A percentile compares a stretch with the other conserved stretches of the same genome.
Evolutionary conservation across 495 filamentous ascomycete genomes (phyloP).

Genomic region (Schizothecium vesticola): DNA sequence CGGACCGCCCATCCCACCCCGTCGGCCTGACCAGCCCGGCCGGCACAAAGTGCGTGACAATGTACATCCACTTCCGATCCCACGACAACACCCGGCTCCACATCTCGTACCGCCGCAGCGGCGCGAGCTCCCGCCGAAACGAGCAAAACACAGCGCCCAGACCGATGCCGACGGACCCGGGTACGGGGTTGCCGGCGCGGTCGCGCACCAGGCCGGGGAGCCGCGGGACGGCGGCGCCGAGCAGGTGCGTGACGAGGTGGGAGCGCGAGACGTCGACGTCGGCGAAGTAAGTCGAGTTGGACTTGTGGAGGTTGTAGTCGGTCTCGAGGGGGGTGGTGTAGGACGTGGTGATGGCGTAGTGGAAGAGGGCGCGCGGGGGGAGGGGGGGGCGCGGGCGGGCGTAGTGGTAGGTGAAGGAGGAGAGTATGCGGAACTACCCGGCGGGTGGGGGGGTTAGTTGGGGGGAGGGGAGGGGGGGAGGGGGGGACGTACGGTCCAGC

Average conservation of each 20-base stretch:
- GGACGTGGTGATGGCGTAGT: slow-evolving; percentile 55
- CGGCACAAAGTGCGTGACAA: slow-evolving; percentile 51
- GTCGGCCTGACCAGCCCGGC: slow-evolving; percentile 51
- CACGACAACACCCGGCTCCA: slow-evolving; percentile 64
- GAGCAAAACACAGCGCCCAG: slow-evolving; percentile 62
- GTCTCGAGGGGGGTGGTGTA: slow-evolving; percentile 60
- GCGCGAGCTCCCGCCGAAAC: slow-evolving; percentile 66
- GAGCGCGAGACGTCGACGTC: slow-evolving; percentile 71
- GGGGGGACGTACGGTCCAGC: slow-evolving; percentile 61
- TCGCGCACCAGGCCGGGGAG: slow-evolving; percentile 38
- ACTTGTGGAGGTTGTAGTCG: slow-evolving; percentile 84
- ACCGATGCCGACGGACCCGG: slow-evolving; percentile 49
- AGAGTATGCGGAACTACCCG: slow-evolving; percentile 62
- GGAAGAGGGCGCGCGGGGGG: slow-evolving; percentile 54
- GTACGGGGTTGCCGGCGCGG: slow-evolving; percentile 28
- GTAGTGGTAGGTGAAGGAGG: slow-evolving; percentile 56
- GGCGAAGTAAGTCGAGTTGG: slow-evolving; percentile 76
- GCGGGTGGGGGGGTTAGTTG: not conserved
- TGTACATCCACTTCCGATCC: slow-evolving; percentile 56
- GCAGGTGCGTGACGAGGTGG: slow-evolving; percentile 52
- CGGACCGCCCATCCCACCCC: slow-evolving; percentile 24
- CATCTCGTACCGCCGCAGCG: slow-evolving; percentile 66
- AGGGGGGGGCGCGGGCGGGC: slow-evolving; percentile 35
- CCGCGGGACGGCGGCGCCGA: slow-evolving; percentile 42
- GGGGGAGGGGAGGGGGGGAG: not conserved